Evolutionary conservation across 164 flowering plant species (phyloP), one percentile per base, ranked within the genome.

Genomic region (Vitis rupestris): DNA sequence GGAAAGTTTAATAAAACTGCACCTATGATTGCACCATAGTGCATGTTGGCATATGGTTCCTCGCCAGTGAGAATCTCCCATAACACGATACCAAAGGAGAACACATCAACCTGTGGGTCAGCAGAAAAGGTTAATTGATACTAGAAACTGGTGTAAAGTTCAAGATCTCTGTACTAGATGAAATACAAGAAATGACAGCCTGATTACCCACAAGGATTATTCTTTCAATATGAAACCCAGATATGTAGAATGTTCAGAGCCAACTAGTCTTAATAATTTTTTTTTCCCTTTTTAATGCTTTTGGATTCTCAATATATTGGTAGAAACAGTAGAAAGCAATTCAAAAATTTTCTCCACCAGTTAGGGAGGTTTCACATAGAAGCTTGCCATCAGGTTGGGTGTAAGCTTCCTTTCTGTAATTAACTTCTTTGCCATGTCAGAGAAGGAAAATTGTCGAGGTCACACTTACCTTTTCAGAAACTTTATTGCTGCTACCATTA

Each of bases 31-130:
- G 98, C 97, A 63, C 98, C 98, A 73, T 92, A 90, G 70, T 92
- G 98, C 98, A 94, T 94, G 75, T 90, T 91, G 23, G 98, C 97
- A 76, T 92, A 94, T 61, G 98, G 98, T 81, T 94, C 98, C 77
- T 94, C 97, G 1, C 97, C 94, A 9, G 97, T 92, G 69, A 94
- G 95, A 79, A 94, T 92, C 83, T 94, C 98, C 98, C 98, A 94
- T 70, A 94, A 78, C 62, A 92, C 98, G 72, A 94, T 94, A 55
- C 97, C 97, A 72, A 92, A 94, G n/a, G 98, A 94, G 85, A 94
- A 94, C 37, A 94, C 98, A 77, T 94, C 99, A 71, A 94, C 99
- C 98, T 92, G 93, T 31, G 51, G 55, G 67, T 50, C 58, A 69
- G 55, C 49, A 59, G 14, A 51, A 65, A 12, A 68, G 49, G 13